Evolutionary conservation across 805 yeast species (phyloP).

Genomic region (Suhomyces sp.): DNA sequence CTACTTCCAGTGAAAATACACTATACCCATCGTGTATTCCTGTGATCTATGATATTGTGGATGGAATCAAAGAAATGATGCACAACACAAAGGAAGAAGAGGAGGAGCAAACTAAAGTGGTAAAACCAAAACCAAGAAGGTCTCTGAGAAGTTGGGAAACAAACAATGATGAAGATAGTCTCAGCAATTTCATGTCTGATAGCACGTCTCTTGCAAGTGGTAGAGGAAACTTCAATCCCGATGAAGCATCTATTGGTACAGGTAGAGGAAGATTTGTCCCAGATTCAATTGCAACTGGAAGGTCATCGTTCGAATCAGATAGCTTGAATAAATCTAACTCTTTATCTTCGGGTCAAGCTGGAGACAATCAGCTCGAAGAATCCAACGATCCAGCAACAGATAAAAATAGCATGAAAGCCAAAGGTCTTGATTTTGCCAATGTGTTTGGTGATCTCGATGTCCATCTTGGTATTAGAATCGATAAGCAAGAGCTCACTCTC

Average conservation of each 20-base stretch:
- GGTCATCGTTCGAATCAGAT: no score
- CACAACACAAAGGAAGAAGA: slow-evolving; percentile 15
- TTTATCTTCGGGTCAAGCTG: no score
- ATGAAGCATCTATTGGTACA: no score
- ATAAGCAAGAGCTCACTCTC: slow-evolving; percentile 69
- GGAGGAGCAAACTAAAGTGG: slow-evolving; percentile 6
- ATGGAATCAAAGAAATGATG: slow-evolving; percentile 50
- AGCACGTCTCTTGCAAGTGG: not conserved
- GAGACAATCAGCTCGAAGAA: no score
- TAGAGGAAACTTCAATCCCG: not conserved
- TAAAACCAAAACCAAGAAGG: no score
- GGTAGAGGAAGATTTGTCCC: no score
- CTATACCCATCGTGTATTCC: slow-evolving; percentile 78
- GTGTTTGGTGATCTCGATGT: slow-evolving; percentile 58
- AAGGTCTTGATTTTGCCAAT: slow-evolving; percentile 31
- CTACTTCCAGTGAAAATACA: slow-evolving; percentile 70
- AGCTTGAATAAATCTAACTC: no score
- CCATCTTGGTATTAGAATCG: slow-evolving; percentile 62
- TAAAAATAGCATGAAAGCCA: not conserved
- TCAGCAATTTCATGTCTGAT: no score
- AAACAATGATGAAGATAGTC: not conserved
- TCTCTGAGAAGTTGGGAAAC: no score
- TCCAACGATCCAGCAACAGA: not conserved
- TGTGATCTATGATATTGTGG: slow-evolving; percentile 58
- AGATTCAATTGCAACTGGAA: no score